These are phyloP conservation scores for Pythium sp. DNA, from an alignment of 352 stramenopile genomes.

Conservation along the genomic window DNA sequence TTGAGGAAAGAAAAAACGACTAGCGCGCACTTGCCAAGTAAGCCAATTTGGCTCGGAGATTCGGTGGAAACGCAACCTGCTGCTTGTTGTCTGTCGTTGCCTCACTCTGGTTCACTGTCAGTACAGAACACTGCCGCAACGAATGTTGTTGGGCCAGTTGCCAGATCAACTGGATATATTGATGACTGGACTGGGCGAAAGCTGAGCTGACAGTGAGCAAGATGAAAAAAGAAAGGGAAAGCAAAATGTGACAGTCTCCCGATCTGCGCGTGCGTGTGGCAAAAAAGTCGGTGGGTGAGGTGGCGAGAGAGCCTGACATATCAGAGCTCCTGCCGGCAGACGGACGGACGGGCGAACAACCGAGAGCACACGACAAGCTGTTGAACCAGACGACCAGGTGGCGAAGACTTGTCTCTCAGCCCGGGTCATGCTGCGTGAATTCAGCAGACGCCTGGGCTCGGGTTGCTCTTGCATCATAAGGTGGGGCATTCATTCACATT, in stretches of 20 bases:
- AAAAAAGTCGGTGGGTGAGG: background rate
- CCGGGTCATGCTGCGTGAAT: background rate
- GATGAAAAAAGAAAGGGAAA: background rate
- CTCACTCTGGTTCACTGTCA: background rate
- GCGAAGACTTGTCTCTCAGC: background rate
- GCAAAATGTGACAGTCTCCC: background rate
- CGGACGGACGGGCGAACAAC: background rate
- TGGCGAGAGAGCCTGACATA: slow-evolving; percentile 1
- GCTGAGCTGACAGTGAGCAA: background rate
- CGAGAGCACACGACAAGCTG: background rate
- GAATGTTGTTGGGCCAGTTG: background rate
- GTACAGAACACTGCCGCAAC: background rate
- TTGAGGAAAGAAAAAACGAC: no score
- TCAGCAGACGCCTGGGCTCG: background rate
- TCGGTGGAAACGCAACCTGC: no score
- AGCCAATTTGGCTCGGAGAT: no score
- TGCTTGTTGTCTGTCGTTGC: background rate
- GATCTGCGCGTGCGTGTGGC: no score
- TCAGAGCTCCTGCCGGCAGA: background rate
- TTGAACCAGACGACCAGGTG: background rate
- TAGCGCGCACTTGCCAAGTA: no score
- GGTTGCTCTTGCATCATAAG: background rate
- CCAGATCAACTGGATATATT: background rate
- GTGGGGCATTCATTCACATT: background rate
- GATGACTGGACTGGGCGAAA: background rate